Conservation (phyloP, 495 filamentous ascomycete species). For the Glonium stellatum region DNA sequence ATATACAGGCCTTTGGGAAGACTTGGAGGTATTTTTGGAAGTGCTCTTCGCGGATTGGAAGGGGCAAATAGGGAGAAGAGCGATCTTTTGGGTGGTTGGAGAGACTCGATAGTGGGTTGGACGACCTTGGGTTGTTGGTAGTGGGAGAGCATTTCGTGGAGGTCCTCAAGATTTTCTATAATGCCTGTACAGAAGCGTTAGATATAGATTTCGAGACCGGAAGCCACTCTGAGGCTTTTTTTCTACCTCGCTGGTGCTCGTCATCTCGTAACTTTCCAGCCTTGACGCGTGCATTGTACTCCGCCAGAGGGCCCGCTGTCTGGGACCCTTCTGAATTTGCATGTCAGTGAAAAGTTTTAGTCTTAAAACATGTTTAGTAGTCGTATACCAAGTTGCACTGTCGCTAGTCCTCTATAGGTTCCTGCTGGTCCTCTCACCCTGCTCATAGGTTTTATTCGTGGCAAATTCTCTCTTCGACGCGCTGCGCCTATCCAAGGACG, state of each 20-base stretch:
- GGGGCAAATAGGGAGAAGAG: constrained; percentile 65
- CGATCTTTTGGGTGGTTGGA: constrained; percentile 55
- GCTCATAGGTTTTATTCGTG: background rate
- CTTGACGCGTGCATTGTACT: constrained; percentile 77
- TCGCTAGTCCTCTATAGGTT: constrained; percentile 17
- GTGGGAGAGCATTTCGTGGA: constrained; percentile 72
- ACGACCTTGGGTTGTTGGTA: constrained; percentile 68
- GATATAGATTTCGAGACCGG: background rate
- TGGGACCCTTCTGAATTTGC: background rate
- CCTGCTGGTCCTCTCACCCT: background rate
- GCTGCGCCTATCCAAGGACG: background rate
- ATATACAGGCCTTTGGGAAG: constrained; percentile 88
- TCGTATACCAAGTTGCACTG: background rate
- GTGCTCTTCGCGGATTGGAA: constrained; percentile 33
- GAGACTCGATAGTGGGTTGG: constrained; percentile 67
- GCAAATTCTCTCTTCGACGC: background rate
- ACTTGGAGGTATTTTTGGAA: constrained; percentile 52
- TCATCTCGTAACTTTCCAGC: constrained; percentile 71
- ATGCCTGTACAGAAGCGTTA: constrained; percentile 51
- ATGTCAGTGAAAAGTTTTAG: background rate
- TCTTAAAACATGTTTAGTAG: background rate
- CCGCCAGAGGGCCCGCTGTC: constrained; percentile 61
- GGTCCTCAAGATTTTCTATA: constrained; percentile 77
- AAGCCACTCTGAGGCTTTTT: too few species aligned
- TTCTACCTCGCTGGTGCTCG: constrained; percentile 76